These are phyloP conservation scores for Helicostylum pulchrum DNA, from an alignment of 192 early-diverging fungal genomes.

Conservation along the genomic window DNA sequence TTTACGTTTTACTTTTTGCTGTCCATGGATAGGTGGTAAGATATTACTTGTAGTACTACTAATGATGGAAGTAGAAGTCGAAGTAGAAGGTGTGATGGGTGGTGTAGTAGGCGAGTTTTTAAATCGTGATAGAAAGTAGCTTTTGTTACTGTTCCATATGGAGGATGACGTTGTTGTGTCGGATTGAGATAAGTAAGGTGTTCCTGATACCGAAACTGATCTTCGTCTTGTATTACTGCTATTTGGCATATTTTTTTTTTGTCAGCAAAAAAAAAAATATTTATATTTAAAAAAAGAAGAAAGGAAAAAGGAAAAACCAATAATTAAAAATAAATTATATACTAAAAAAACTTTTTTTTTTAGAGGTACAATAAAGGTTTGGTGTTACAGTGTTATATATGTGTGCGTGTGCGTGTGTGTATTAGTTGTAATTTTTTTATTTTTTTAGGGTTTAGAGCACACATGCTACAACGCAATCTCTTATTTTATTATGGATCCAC, in stretches of 20 bases:
- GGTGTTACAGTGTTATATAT: too few species aligned
- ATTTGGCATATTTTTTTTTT: neutral
- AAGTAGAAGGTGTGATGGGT: neutral
- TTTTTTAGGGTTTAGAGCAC: too few species aligned
- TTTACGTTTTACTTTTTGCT: constrained; percentile 13
- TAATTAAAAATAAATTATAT: neutral
- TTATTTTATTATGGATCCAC: too few species aligned
- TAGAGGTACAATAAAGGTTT: too few species aligned
- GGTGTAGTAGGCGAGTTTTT: neutral
- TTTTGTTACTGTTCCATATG: neutral
- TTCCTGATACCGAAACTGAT: neutral
- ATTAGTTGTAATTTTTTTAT: too few species aligned
- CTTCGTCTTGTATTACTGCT: neutral
- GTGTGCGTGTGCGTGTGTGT: too few species aligned
- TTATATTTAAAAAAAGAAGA: neutral
- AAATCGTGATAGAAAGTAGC: constrained; percentile 13
- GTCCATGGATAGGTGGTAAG: constrained; percentile 3
- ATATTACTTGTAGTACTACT: too few species aligned
- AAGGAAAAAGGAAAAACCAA: neutral
- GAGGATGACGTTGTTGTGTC: too few species aligned
- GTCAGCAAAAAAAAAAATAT: too few species aligned
- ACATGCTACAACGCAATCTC: too few species aligned
- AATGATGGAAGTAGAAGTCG: neutral
- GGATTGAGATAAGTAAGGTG: neutral
- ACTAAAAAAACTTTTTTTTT: neutral